Evolutionary conservation across 2,329 filamentous ascomycete species (phyloP), one percentile per base, ranked within the genome.

Genomic region (Alternaria infectoria): DNA sequence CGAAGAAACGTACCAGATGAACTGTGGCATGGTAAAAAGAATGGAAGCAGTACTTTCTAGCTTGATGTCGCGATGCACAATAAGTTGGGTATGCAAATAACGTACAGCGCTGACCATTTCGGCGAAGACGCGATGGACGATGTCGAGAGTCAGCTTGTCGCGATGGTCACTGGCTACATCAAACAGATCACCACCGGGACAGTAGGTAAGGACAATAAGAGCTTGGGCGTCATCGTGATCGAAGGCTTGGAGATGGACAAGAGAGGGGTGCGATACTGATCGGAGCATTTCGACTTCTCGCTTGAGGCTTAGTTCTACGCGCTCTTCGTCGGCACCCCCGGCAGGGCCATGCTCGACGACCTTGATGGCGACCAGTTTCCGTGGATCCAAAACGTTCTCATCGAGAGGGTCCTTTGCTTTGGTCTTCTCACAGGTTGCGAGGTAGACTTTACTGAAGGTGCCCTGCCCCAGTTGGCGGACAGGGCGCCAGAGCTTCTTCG

Each of bases 1-100:
- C 63, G 50, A 70, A 56, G 59, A 55, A 64, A 72, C 68, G 69
- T 70, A 75, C 72, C 63, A 67, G 19, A 32, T 47, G 45, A 51
- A 36, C 23, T 44, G 47, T 26, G 46, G 60, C 47, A 59, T 47
- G 51, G 61, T 55, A 62, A 49, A 70, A 63, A 64, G 70, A 55
- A 36, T 63, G 68, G 67, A 67, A 68, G 64, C 85, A 90, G 81
- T 86, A 96, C 92, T 99, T 85, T 99, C 96, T 62, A 99, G 89
- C 82, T 99, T 99, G 81, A 99, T 96, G 80, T 99, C 96, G 64
- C 96, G 89, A 78, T 99, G 96, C 57, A 98, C 95, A 76, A 99
- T 97, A 70, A 88, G 90, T 72, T 92, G 85, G 57, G 88, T 84
- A 80, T 99, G 96, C 52, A 99, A 84, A 82, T 98, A 97, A 61